phyloP scores from a whole-genome alignment of 2,329 filamentous ascomycete species.

The Westerdykella ornata region DNA sequence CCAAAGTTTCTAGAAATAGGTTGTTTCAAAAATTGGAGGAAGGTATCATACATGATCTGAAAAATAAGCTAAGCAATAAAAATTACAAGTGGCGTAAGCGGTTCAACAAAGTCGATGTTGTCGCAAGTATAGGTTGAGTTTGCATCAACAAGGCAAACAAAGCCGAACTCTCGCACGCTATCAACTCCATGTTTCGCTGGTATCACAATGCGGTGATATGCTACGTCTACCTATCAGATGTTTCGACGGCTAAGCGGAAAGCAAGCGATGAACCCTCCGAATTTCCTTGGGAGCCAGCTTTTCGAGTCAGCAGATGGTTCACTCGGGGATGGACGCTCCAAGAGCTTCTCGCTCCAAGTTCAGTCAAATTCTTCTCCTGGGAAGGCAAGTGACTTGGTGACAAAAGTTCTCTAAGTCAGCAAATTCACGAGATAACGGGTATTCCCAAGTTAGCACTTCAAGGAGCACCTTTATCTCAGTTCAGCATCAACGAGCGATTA shows the following conservation, averaged over 20 bases:
- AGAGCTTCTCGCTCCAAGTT: constrained; percentile 11
- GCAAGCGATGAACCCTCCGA: constrained; percentile 1
- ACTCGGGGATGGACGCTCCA: too few species aligned
- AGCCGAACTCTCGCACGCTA: background rate
- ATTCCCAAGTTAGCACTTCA: constrained; percentile 7
- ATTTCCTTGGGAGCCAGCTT: constrained; percentile 5
- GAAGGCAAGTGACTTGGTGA: constrained; percentile 9
- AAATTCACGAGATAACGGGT: constrained; percentile 9
- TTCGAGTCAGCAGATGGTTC: constrained; percentile 4
- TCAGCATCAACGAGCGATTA: constrained; percentile 12
- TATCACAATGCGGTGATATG: constrained; percentile 4
- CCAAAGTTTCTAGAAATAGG: too few species aligned
- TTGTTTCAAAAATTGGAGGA: too few species aligned
- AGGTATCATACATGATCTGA: too few species aligned
- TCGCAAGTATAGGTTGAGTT: constrained; percentile 9
- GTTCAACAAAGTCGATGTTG: constrained; percentile 3
- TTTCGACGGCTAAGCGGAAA: constrained; percentile 3
- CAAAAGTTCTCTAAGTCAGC: constrained; percentile 7
- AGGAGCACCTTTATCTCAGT: constrained; percentile 2
- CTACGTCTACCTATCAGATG: constrained; percentile 9
- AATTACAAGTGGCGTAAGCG: constrained; percentile 3
- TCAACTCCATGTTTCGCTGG: constrained; percentile 5
- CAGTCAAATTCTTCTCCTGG: constrained; percentile 14
- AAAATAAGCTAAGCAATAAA: constrained; percentile 1
- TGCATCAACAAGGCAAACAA: constrained; percentile 3